phyloP scores from a whole-genome alignment of 1,284 basidiomycete species.

The Sporisorium iseilematis-ciliati region DNA sequence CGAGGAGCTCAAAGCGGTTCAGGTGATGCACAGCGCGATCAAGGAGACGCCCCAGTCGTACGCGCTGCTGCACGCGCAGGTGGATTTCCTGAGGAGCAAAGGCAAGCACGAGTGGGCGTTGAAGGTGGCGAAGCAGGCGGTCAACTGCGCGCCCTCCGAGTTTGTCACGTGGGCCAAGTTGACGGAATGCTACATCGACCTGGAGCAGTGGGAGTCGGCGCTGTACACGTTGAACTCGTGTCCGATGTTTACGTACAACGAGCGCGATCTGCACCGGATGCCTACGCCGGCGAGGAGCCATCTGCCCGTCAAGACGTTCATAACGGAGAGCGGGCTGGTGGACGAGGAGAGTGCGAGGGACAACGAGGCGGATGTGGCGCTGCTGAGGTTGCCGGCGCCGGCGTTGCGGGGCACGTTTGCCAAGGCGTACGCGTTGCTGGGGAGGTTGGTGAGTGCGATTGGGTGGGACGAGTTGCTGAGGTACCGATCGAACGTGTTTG shows the following conservation, averaged over 20 bases:
- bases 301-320: conserved; percentile 85
- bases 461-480: conserved; percentile 99
- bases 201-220: conserved; percentile 85
- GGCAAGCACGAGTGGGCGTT: conserved; percentile 82
- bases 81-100: conserved; percentile 90
- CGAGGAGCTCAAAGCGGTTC: conserved; percentile 97
- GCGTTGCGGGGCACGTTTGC: conserved; percentile 95
- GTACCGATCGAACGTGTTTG: conserved; percentile 92
- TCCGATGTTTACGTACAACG: conserved; percentile 99
- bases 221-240: conserved; percentile 96
- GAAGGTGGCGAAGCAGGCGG: conserved; percentile 88
- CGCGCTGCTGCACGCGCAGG: conserved; percentile 91
- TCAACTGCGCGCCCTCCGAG: conserved; percentile 96
- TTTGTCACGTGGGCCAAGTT: conserved; percentile 99
- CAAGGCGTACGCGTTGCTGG: conserved; percentile 89
- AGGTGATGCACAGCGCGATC: conserved; percentile 88
- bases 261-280: conserved; percentile 90
- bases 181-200: conserved; percentile 91
- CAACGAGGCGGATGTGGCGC: conserved; percentile 93
- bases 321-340: conserved; percentile 78
- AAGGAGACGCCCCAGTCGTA: conserved; percentile 89
- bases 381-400: conserved; percentile 91
- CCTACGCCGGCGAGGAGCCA: conserved; percentile 85
- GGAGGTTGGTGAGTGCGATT: conserved; percentile 88
- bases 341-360: conserved; percentile 78